phyloP scores from a whole-genome alignment of 2,329 filamentous ascomycete genomes.

The Dothistroma septosporum region DNA sequence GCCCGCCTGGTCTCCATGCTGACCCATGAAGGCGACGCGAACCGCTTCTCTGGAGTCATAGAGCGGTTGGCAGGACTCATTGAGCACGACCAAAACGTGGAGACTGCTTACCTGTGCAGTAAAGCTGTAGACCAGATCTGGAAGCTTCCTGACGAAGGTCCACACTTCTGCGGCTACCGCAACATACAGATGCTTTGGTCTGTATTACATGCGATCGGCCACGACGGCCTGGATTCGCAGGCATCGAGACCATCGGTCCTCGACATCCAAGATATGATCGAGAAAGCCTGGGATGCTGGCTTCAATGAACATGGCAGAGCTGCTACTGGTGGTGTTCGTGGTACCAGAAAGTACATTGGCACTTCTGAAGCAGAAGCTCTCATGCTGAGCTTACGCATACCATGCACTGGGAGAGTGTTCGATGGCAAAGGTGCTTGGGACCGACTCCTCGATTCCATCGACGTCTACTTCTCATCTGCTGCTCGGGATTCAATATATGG shows the following conservation, averaged over 20 bases:
- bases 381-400: constrained; percentile 63
- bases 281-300: constrained; percentile 79
- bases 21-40: constrained; percentile 25
- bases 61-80: constrained; percentile 43
- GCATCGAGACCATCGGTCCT: constrained; percentile 61
- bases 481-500: constrained; percentile 38
- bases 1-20: constrained; percentile 32
- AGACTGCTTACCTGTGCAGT: constrained; percentile 74
- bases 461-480: constrained; percentile 62
- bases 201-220: constrained; percentile 27
- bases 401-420: constrained; percentile 50
- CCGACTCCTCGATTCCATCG: constrained; percentile 60
- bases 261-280: constrained; percentile 77
- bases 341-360: constrained; percentile 92
- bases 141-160: constrained; percentile 70
- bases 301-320: constrained; percentile 68
- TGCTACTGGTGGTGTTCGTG: constrained; percentile 80
- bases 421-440: constrained; percentile 48
- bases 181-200: constrained; percentile 81
- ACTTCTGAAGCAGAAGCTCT: constrained; percentile 78
- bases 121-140: constrained; percentile 70
- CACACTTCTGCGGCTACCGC: constrained; percentile 84
- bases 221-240: constrained; percentile 30
- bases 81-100: constrained; percentile 58
- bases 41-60: constrained; percentile 41